Percentiles rank a stretch among this genome's conserved stretches.
Conservation (phyloP, 1,284 basidiomycete species). For the Golubevia pallescens region DNA sequence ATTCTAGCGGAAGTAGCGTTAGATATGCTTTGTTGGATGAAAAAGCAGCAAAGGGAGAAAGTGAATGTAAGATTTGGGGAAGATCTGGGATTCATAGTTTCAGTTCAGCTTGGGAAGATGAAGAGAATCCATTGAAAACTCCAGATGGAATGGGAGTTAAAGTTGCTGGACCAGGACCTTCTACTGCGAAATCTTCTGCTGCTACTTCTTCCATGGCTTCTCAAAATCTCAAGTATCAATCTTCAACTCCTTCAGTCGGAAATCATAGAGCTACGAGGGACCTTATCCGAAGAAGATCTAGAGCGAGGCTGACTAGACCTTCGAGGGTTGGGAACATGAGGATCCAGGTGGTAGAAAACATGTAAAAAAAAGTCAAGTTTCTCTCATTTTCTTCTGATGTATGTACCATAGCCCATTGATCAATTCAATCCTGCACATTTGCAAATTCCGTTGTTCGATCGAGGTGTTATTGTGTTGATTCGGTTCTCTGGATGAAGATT, state of each 20-base stretch:
- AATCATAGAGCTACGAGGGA: constrained; percentile 3
- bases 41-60: constrained; percentile 10
- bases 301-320: constrained; percentile 13
- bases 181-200: too few relatives aligned
- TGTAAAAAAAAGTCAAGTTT: too few relatives aligned
- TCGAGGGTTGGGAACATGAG: constrained; percentile 12
- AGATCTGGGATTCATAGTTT: constrained; percentile 8
- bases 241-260: not conserved
- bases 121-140: not conserved
- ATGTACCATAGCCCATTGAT: too few relatives aligned
- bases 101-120: constrained; percentile 9
- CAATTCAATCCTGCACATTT: too few relatives aligned
- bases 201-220: constrained; percentile 1
- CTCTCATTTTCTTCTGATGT: too few relatives aligned
- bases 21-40: constrained; percentile 15
- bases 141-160: not conserved
- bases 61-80: constrained; percentile 11
- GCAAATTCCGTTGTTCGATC: too few relatives aligned
- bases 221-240: constrained; percentile 1
- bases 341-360: constrained; percentile 2
- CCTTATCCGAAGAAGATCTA: constrained; percentile 4
- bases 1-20: constrained; percentile 11
- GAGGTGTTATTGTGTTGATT: too few relatives aligned
- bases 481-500: too few relatives aligned
- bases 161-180: not conserved